Base-by-base conservation (phyloP, 2,329 filamentous ascomycete genomes). In the Hysterium pulicare region DNA sequence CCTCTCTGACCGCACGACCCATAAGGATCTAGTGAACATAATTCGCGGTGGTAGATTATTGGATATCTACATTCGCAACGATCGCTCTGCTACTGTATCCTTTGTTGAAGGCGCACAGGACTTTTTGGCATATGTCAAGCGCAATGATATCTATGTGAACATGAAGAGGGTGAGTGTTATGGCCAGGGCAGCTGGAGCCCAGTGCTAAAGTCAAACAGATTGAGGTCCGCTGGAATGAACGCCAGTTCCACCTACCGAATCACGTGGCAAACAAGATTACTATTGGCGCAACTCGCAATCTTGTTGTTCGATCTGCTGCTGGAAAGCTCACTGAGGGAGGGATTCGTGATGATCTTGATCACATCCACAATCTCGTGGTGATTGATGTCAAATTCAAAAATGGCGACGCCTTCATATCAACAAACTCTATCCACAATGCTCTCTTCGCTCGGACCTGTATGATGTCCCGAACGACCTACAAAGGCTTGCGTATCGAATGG, bases 281-380 rank as follows among this genome's bases (percentile, higher is more conserved):
- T 30, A 71, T 66, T 36, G 86, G 87, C 11, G 85, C 85, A 11
- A 86, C 81, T 32, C 81, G 88, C 46, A 93, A 91, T 54, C 64
- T 94, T 28, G 69, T 90, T 16, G 77, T 94, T 32, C 77, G 78
- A 44, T 75, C 76, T 8, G 79, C 78, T 15, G 48, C 53, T 72
- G 52, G 69, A 69, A 40, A 75, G 70, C 40, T 86, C 51, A 88
- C 82, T 0, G 83, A 83, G 50, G 68, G 78, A 6, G 67, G 69
- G 13, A 81, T 94, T 49, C 81, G 84, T 9, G 76, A 83, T 4
- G 86, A 94, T 54, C 74, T 93, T 28, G 84, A 90, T 19, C 88
- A 94, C 60, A 91, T 94, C 46, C 83, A 91, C 69, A 87, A 87
- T 48, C 74, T 94, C 1, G 71, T 84, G 17, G 77, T 94, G 9